Base-by-base conservation (phyloP, 2,329 filamentous ascomycete species). In the Hortaea werneckii region DNA sequence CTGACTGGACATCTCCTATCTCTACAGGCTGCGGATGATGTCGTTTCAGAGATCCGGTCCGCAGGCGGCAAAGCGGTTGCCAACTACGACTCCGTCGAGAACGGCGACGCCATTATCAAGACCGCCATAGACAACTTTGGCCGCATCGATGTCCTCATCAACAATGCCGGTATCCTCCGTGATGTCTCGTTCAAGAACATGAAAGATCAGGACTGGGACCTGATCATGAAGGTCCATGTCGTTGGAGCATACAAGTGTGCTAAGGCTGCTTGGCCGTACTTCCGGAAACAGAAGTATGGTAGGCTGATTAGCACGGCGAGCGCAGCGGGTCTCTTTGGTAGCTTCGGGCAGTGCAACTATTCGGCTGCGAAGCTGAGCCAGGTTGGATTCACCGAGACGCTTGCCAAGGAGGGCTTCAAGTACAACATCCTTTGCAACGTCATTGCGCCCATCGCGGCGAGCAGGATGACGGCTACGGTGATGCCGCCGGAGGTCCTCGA, bases 121-220 rank as follows among this genome's bases (percentile, higher is more conserved):
- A 89, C 85, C 26, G 86, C 86, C 58, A 85, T 92, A 65, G 73
- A 86, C 67, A 74, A 73, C 46, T 92, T 82, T 63, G 86, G 90
- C 57, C 86, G 90, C 60, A 79, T 98, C 68, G 90, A 98, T 67
- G 74, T 98, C 54, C 82, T 98, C 59, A 83, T 98, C 71, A 98
- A 98, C 78, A 98, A 96, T 65, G 92, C 92, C 50, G 90, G 92
- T 62, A 96, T 96, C 63, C 77, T 95, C 50, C 84, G 90, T 50
- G 89, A 96, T 71, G 68, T 96, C 64, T 90, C 86, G 77, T 96
- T 98, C 75, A 95, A 95, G 79, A 96, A 96, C 72, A 94, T 96
- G 79, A 92, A 84, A 67, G 92, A 98, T 67, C 71, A 84, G 64
- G 92, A 98, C 68, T 98, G 92, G 92, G 90, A 98, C 65, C 72